phyloP scores from a whole-genome alignment of 225 moss, liverwort and hornwort genomes.

The Pseudoscleropodium purum region DNA sequence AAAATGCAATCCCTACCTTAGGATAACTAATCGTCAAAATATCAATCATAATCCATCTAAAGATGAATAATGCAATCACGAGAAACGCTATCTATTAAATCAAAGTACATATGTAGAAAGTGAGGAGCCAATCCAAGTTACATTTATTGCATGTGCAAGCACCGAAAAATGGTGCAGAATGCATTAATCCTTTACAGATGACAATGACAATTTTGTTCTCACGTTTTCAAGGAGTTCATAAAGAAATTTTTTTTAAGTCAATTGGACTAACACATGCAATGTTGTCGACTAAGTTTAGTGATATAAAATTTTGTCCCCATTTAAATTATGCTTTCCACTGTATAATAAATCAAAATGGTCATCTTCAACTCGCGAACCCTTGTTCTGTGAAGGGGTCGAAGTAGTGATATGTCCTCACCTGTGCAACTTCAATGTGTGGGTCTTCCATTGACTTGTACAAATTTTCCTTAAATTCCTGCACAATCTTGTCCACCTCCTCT shows the following conservation, averaged over 20 bases:
- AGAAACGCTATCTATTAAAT: too few species aligned
- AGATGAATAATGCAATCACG: background rate
- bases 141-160: background rate
- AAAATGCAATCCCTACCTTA: background rate
- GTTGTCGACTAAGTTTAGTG: background rate
- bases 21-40: background rate
- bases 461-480: constrained; percentile 85
- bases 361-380: background rate
- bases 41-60: background rate
- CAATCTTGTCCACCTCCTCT: constrained; percentile 99
- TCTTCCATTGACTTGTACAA: constrained; percentile 94
- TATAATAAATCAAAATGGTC: background rate
- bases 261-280: background rate
- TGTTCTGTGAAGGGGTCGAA: background rate
- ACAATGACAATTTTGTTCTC: too few species aligned
- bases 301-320: background rate
- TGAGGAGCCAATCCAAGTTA: background rate
- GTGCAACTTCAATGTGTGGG: constrained; percentile 68
- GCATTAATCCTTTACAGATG: too few species aligned
- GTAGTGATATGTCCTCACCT: constrained; percentile 13
- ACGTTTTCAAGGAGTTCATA: too few species aligned
- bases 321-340: background rate
- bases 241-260: background rate
- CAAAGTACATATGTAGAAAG: background rate
- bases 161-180: background rate